Evolutionary conservation across 1,284 basidiomycete genomes (phyloP).

Genomic region (Melampsora allii-populina): DNA sequence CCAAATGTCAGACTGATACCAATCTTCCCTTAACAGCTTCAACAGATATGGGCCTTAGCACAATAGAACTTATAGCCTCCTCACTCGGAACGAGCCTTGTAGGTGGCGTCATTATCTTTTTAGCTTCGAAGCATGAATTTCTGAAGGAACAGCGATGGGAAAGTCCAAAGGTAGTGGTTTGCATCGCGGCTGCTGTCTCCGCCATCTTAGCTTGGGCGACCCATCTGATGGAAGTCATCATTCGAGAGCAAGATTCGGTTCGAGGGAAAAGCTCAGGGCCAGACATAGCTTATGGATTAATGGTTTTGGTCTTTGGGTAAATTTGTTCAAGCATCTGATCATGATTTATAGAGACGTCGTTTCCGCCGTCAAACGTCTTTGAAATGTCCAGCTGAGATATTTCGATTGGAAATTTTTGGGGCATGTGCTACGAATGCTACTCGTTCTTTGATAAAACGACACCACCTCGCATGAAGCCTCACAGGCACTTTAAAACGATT

Average conservation of each 20-base stretch:
- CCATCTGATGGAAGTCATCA: not conserved
- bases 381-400: too few relatives aligned
- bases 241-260: not conserved
- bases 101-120: not conserved
- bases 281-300: not conserved
- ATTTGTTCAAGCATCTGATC: too few relatives aligned
- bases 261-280: not conserved
- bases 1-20: too few relatives aligned
- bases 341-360: too few relatives aligned
- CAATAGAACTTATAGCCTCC: not conserved
- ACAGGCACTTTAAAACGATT: not conserved
- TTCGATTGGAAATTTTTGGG: too few relatives aligned
- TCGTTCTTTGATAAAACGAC: too few relatives aligned
- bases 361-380: too few relatives aligned
- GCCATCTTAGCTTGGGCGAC: not conserved
- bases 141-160: not conserved
- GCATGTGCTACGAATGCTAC: too few relatives aligned
- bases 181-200: not conserved
- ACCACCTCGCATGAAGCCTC: not conserved
- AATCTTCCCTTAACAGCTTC: too few relatives aligned
- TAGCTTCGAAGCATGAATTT: not conserved
- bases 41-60: not conserved
- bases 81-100: not conserved
- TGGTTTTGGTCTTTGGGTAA: constrained; percentile 1
- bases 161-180: not conserved